These are phyloP conservation scores for Boletus pseudo-olivaceus DNA, from an alignment of 768 basidiomycete species.

Conservation along the genomic window DNA sequence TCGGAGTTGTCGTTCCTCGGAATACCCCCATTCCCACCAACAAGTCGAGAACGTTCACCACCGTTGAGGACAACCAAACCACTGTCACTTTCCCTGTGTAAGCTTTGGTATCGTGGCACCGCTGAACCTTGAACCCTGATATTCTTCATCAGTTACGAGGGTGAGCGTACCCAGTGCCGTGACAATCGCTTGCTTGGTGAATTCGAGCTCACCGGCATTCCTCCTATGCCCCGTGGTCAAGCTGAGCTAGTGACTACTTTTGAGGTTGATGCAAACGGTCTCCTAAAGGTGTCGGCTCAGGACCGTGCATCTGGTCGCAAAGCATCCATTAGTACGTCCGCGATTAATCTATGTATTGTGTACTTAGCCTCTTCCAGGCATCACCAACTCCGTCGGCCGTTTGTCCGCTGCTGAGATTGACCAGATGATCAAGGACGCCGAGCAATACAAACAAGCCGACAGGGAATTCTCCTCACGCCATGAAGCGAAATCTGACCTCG, in stretches of 20 bases:
- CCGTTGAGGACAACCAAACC: conserved; percentile 99
- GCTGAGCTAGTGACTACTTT: conserved; percentile 99
- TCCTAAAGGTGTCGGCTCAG: conserved; percentile 96
- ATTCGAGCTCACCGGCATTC: conserved; percentile 98
- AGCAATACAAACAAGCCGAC: conserved; percentile 94
- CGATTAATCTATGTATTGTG: background rate
- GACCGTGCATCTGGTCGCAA: conserved; percentile 99
- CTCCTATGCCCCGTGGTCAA: conserved; percentile 98
- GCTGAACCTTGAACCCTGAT: conserved; percentile 2
- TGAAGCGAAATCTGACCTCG: conserved; percentile 97
- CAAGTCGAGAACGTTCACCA: conserved; percentile 98
- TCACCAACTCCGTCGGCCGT: conserved; percentile 99
- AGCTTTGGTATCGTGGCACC: conserved; percentile 20
- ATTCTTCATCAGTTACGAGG: conserved; percentile 70
- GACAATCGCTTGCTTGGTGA: conserved; percentile 99
- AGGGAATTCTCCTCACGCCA: conserved; percentile 98
- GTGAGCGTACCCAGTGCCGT: conserved; percentile 98
- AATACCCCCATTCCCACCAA: conserved; percentile 99
- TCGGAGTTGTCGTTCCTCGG: conserved; percentile 98
- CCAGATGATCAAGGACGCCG: conserved; percentile 99
- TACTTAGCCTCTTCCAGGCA: conserved; percentile 48
- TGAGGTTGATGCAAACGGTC: conserved; percentile 99
- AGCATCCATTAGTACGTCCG: conserved; percentile 85
- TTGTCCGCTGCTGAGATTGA: conserved; percentile 97
- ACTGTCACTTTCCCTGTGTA: conserved; percentile 99